phyloP scores from a whole-genome alignment of 768 basidiomycete species.

The Lactifluus echinatus region DNA sequence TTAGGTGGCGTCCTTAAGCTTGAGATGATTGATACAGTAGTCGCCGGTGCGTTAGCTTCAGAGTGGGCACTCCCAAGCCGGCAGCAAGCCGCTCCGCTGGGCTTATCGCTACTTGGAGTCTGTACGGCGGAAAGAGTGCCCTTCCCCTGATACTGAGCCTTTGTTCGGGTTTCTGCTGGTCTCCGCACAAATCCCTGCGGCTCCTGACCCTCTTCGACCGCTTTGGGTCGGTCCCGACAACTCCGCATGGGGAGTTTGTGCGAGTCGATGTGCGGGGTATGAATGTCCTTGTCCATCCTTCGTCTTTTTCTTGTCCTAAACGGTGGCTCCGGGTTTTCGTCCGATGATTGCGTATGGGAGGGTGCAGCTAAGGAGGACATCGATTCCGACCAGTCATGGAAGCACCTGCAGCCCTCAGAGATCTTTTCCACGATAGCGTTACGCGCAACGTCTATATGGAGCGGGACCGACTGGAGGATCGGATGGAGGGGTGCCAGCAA shows the following conservation, averaged over 20 bases:
- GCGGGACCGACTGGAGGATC: conserved; percentile 47
- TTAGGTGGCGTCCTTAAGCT: not conserved
- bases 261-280: not conserved
- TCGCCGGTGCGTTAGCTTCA: not conserved
- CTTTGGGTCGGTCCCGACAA: not conserved
- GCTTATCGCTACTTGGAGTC: not conserved
- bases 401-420: conserved; percentile 1
- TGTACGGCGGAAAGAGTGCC: not conserved
- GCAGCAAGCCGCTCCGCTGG: not conserved
- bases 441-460: conserved; percentile 39
- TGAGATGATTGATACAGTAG: not conserved
- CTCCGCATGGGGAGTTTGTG: not conserved
- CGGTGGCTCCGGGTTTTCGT: not conserved
- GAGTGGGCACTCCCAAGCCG: not conserved
- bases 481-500: conserved; percentile 53
- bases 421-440: conserved; percentile 23
- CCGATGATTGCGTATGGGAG: not conserved
- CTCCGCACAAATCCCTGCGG: not conserved
- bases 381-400: not conserved
- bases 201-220: not conserved
- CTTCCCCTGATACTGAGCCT: not conserved
- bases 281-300: not conserved
- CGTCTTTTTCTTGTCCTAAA: conserved; percentile 1
- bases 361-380: not conserved
- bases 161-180: not conserved